A percentile compares a stretch with the other conserved stretches of the same genome.
These are phyloP conservation scores for Gossypium lobatum DNA, from an alignment of 441 rosid species.

Conservation along the genomic window DNA sequence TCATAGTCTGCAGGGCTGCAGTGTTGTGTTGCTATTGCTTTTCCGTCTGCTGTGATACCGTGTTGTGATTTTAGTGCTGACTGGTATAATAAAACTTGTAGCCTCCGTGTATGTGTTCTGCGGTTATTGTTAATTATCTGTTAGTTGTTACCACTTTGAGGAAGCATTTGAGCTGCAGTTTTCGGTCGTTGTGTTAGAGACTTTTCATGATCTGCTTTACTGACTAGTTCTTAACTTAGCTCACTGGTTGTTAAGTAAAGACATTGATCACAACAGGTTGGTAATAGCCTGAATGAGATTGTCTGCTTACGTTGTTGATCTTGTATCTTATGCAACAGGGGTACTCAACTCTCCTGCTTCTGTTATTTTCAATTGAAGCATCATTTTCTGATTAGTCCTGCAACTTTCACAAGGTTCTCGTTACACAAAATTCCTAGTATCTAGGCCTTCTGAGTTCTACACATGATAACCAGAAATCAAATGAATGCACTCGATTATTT, in stretches of 20 bases:
- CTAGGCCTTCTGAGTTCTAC: no score
- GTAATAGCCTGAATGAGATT: neutral
- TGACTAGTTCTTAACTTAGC: neutral
- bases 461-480: no score
- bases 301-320: no score
- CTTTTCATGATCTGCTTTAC: neutral
- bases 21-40: neutral
- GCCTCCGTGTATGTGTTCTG: neutral
- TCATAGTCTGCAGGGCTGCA: neutral
- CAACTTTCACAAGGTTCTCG: no score
- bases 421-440: no score
- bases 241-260: neutral
- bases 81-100: neutral
- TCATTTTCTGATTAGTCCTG: no score
- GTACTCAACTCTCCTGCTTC: no score
- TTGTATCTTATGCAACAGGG: no score
- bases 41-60: neutral
- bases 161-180: neutral
- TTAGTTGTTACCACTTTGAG: neutral
- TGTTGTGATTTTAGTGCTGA: constrained; percentile 19
- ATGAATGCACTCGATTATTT: no score
- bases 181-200: neutral
- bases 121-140: neutral
- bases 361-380: no score
- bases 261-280: neutral